Evolutionary conservation across 2,329 filamentous ascomycete species (phyloP).

Genomic region (Rosellinia necatrix): DNA sequence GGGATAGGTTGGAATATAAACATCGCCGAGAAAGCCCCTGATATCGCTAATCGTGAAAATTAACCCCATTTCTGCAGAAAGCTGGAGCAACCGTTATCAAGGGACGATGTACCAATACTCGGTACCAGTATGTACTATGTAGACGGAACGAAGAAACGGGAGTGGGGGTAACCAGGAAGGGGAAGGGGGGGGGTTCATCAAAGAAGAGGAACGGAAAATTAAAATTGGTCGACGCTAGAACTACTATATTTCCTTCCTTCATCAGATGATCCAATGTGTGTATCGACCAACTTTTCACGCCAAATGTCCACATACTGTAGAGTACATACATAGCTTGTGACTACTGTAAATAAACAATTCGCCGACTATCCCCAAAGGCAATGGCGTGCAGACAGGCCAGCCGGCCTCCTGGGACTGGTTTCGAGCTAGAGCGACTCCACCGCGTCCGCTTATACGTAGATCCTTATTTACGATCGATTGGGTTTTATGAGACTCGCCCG

Average conservation of each 20-base stretch:
- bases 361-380: too few species aligned
- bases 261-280: neutral
- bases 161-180: neutral
- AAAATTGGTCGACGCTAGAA: too few species aligned
- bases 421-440: conserved; percentile 16
- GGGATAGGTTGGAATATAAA: conserved; percentile 3
- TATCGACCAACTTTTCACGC: too few species aligned
- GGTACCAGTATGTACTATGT: too few species aligned
- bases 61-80: conserved; percentile 12
- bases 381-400: conserved; percentile 10
- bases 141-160: too few species aligned
- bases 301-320: too few species aligned
- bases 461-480: conserved; percentile 29
- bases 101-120: too few species aligned
- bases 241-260: neutral
- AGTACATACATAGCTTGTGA: too few species aligned
- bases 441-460: conserved; percentile 17
- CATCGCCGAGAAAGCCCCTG: conserved; percentile 11
- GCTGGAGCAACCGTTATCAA: too few species aligned
- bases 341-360: too few species aligned
- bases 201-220: too few species aligned
- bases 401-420: conserved; percentile 23
- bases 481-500: conserved; percentile 3
- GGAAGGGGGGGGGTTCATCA: neutral
- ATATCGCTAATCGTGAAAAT: conserved; percentile 24